Base-by-base conservation (phyloP, 495 filamentous ascomycete genomes). In the Penicillium ucsense region DNA sequence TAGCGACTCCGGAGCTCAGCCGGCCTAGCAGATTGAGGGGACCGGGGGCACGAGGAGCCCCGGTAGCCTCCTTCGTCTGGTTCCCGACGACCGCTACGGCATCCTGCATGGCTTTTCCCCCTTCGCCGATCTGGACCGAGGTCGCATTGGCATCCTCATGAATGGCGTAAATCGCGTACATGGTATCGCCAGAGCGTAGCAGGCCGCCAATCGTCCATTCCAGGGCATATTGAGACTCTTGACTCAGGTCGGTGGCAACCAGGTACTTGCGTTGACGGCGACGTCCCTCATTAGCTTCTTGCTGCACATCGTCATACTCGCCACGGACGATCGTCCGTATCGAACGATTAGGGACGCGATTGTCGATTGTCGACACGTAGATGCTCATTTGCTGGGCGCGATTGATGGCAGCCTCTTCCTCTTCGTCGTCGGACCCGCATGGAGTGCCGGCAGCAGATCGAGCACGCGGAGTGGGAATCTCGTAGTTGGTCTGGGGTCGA, bases 161-260 rank as follows among this genome's bases (percentile, higher is more conserved):
- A 39, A 91, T 79, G 48, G 88, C 90, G 66, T 89, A 95, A 43
- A 98, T 85, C 20, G 88, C 88, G 45, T 94, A 78, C 35, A 98
- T 74, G 1, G 91, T 97, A 63, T 98, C 92, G 10, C 92, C 92
- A 59, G 95, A 89, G 38, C 92, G 78, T 6, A 98, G 76, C n/a
- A 97, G 85, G 3, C 88, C 94, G 36, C 92, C 92, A 43, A 98
- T 90, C 0, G 89, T 94, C 90, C 91, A 98, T 61, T 97, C 92
- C 30, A 97, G 69, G 7, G 92, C 92, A 63, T 95, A 89, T 7
- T 88, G 85, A 4, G 90, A 90, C 68, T 98, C 92, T 37, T 89
- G 86, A 54, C 87, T 94, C 32, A 96, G 66, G 64, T 97, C 92
- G 1, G 88, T 95, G 6, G 92, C 89, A 6, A 96, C 87, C 5